These are phyloP conservation scores for Albugo laibachii DNA, from an alignment of 352 stramenopile genomes.

Conservation along the genomic window DNA sequence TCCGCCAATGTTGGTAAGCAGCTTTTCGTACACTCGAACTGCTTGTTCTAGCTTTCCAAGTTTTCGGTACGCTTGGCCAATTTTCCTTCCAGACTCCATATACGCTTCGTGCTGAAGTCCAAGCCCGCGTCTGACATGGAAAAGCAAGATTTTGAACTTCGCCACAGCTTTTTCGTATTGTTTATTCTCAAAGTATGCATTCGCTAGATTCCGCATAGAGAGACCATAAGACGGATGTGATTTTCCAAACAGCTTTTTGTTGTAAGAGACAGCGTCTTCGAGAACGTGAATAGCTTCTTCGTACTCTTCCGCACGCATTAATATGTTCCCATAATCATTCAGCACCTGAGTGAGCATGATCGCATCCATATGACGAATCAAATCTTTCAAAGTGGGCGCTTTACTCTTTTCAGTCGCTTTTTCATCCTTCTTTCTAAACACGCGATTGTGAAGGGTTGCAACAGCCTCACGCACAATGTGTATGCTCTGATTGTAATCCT, in stretches of 20 bases:
- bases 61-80: constrained; percentile 52
- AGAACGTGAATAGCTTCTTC: constrained; percentile 62
- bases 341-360: constrained; percentile 57
- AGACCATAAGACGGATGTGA: constrained; percentile 64
- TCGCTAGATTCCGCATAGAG: constrained; percentile 47
- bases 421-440: constrained; percentile 27
- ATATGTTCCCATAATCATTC: constrained; percentile 54
- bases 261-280: constrained; percentile 49
- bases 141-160: constrained; percentile 50
- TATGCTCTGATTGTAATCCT: constrained; percentile 24
- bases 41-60: constrained; percentile 28
- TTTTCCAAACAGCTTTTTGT: constrained; percentile 51
- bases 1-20: constrained; percentile 7
- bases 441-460: constrained; percentile 35
- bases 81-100: constrained; percentile 43
- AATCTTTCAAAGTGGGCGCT: no score
- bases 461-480: constrained; percentile 46
- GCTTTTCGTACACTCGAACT: constrained; percentile 29
- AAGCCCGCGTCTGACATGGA: constrained; percentile 42
- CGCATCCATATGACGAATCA: constrained; percentile 32
- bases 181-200: constrained; percentile 64
- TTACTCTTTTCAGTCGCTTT: constrained; percentile 26
- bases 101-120: constrained; percentile 50
- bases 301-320: constrained; percentile 49
- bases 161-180: constrained; percentile 40